Base-by-base conservation (phyloP, 176 grass and related monocot species). In the Microstegium vimineum region DNA sequence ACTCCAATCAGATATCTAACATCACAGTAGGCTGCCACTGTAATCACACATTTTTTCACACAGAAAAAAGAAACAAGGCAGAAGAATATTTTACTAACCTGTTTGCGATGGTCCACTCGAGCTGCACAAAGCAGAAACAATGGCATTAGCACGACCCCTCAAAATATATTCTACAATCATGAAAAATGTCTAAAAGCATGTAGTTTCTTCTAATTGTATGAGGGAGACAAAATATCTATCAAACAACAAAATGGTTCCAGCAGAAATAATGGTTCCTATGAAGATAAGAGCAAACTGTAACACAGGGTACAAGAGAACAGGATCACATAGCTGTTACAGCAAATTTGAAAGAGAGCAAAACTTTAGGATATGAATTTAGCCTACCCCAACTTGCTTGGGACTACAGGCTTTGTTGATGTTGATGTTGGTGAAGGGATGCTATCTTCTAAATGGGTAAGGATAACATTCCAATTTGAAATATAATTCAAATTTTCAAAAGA, bases 101-200 rank as follows among this genome's bases (percentile, higher is more conserved):
- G 65, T 41, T 71, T 22, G 12, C 52, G 73, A 54, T 35, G 11
- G 67, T 76, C 79, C 63, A 23, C 79, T 82, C 11, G 54, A 71
- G 86, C 86, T 87, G 86, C 64, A 82, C 32, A 77, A 41, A 82
- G 41, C 12, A 82, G 42, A 77, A 77, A 82, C 10, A 49, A 31
- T 71, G 52, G 16, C 31, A 83, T 87, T 70, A 83, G 73, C 20
- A 62, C 40, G 18, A 32, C 8, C 43, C 16, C 46, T 22, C 12
- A 41, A 62, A 45, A 69, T 8, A 66, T 26, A 54, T 31, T 76
- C 37, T 49, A 52, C 13, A 77, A 61, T 35, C 5, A 57, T 20
- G 10, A 60, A 69, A 67, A 69, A 45, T 15, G 30, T 32, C 26
- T 57, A 23, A 11, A 36, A 47, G 31, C 16, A 2, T 33, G 25